Evolutionary conservation across 805 yeast species (phyloP).

Genomic region (Kazachstania taianensis): DNA sequence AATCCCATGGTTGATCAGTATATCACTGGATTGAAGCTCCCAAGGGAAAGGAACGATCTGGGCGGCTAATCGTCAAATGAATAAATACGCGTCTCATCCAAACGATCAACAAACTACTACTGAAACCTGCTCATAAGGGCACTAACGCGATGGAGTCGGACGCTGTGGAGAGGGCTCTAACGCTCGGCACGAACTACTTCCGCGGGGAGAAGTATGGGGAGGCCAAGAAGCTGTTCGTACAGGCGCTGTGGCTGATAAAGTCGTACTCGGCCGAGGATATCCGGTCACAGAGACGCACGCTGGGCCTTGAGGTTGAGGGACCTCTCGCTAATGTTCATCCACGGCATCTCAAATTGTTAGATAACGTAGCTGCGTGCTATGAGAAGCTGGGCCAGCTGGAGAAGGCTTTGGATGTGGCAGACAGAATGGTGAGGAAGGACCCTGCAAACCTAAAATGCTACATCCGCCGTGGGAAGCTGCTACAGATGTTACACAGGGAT

Average conservation of each 20-base stretch:
- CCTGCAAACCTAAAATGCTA: constrained; percentile 23
- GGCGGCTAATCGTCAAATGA: not conserved
- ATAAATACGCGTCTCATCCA: not conserved
- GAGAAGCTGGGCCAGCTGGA: constrained; percentile 20
- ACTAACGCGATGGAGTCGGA: constrained; percentile 4
- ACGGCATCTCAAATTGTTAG: constrained; percentile 17
- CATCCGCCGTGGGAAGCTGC: constrained; percentile 20
- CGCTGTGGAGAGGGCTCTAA: constrained; percentile 22
- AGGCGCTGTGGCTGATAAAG: constrained; percentile 18
- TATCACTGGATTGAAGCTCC: not conserved
- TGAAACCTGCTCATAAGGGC: not conserved
- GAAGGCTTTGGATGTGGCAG: constrained; percentile 16
- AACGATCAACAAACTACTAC: not conserved
- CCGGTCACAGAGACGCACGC: constrained; percentile 8
- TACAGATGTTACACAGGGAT: constrained; percentile 14
- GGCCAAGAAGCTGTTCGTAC: constrained; percentile 22
- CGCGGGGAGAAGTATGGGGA: constrained; percentile 16
- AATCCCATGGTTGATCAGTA: not conserved
- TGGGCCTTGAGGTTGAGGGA: constrained; percentile 3
- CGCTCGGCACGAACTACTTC: constrained; percentile 21
- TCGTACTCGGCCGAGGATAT: constrained; percentile 17
- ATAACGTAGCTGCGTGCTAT: constrained; percentile 22
- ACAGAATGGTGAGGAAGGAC: constrained; percentile 16
- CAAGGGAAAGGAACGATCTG: no score
- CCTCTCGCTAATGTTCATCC: constrained; percentile 17